These are phyloP conservation scores for Artemisia argyi DNA, from an alignment of 129 eudicot species.

Conservation along the genomic window DNA sequence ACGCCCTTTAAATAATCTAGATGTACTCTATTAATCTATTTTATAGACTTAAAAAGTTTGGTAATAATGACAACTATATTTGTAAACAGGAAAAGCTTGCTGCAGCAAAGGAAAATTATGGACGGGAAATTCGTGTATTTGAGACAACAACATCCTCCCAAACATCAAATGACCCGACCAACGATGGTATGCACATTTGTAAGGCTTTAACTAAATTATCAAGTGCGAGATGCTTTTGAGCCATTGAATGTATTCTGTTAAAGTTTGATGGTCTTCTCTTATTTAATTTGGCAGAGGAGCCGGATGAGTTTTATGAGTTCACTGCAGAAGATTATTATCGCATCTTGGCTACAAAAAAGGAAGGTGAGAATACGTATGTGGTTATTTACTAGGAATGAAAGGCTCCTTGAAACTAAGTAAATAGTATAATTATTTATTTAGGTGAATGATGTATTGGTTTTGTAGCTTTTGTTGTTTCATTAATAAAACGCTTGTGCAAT, in stretches of 20 bases:
- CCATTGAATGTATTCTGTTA: conserved; percentile 2
- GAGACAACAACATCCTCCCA: conserved; percentile 63
- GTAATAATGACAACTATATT: not conserved
- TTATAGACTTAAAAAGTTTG: too few species aligned
- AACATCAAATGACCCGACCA: conserved; percentile 37
- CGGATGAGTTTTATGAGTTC: conserved; percentile 82
- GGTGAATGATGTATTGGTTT: not conserved
- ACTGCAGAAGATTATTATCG: conserved; percentile 79
- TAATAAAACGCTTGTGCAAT: conserved; percentile 3
- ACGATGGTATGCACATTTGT: conserved; percentile 35
- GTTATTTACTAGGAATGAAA: not conserved
- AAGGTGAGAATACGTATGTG: conserved; percentile 46
- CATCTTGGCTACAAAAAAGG: conserved; percentile 60
- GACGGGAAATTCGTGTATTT: conserved; percentile 82
- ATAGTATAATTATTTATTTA: not conserved
- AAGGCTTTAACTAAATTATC: not conserved
- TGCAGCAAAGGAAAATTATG: conserved; percentile 65
- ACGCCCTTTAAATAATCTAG: too few species aligned
- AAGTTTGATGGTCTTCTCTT: not conserved
- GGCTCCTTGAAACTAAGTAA: not conserved
- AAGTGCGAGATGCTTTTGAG: not conserved
- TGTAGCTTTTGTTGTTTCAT: conserved; percentile 1
- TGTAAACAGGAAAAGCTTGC: conserved; percentile 60
- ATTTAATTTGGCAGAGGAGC: conserved; percentile 48
- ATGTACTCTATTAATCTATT: too few species aligned